Evolutionary conservation across 2,329 filamentous ascomycete species (phyloP).

Genomic region (Emergomyces pasteurianus): DNA sequence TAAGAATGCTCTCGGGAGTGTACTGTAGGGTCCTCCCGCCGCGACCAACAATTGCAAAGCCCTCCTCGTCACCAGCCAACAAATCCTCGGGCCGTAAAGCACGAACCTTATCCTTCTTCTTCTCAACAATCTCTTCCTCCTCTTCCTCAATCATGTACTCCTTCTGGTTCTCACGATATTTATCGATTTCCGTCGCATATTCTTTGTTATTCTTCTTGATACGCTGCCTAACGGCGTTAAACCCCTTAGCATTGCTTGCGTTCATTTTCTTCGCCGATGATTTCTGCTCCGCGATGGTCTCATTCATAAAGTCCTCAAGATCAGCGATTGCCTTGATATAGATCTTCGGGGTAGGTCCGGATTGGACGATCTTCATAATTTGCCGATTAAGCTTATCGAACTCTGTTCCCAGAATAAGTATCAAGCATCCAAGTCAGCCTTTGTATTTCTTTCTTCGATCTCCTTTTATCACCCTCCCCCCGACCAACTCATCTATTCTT

Average conservation of each 20-base stretch:
- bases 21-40: conserved; percentile 83
- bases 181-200: conserved; percentile 74
- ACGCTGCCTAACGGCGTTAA: conserved; percentile 96
- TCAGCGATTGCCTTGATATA: conserved; percentile 92
- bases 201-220: conserved; percentile 99
- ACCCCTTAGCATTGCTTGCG: conserved; percentile 79
- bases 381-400: conserved; percentile 91
- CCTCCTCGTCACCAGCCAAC: conserved; percentile 54
- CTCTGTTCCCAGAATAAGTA: conserved; percentile 41
- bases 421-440: conserved; percentile 10
- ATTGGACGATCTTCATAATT: conserved; percentile 63
- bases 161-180: conserved; percentile 75
- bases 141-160: conserved; percentile 79
- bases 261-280: conserved; percentile 98
- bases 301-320: conserved; percentile 86
- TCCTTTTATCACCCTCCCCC: background rate
- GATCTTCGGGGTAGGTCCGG: conserved; percentile 70
- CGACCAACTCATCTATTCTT: background rate
- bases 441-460: conserved; percentile 3
- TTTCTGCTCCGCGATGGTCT: conserved; percentile 91
- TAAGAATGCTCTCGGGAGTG: conserved; percentile 95
- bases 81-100: conserved; percentile 31
- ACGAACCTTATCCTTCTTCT: conserved; percentile 42
- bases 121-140: conserved; percentile 45
- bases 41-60: conserved; percentile 78